Conservation (phyloP, 108 stramenopile genomes). For the Mediolabrus comicus region DNA sequence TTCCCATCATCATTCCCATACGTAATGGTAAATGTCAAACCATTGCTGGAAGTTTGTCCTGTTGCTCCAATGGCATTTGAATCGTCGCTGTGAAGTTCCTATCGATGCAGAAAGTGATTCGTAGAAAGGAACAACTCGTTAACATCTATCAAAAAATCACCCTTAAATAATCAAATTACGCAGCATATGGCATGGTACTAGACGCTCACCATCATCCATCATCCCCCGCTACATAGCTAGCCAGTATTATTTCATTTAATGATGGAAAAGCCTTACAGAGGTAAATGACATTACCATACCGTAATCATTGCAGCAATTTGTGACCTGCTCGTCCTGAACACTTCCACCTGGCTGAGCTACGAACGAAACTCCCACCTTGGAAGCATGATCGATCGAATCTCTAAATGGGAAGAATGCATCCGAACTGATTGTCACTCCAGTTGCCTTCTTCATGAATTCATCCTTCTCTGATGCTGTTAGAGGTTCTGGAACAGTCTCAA, state of each 20-base stretch:
- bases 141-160: too few species aligned
- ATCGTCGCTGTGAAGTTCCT: too few species aligned
- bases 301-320: conserved; percentile 93
- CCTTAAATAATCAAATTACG: too few species aligned
- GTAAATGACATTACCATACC: conserved; percentile 98
- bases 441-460: conserved; percentile 79
- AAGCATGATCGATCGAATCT: conserved; percentile 98
- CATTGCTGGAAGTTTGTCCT: neutral
- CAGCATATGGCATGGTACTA: too few species aligned
- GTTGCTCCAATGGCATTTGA: too few species aligned
- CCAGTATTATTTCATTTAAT: conserved; percentile 53
- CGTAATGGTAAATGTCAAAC: neutral
- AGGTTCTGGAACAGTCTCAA: conserved; percentile 82
- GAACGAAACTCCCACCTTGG: conserved; percentile 93
- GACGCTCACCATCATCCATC: too few species aligned
- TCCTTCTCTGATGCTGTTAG: conserved; percentile 91
- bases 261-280: conserved; percentile 96
- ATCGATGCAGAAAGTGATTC: too few species aligned
- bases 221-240: too few species aligned
- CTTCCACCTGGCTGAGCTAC: conserved; percentile 97
- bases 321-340: conserved; percentile 90
- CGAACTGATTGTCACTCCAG: conserved; percentile 86
- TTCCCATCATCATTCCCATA: neutral
- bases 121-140: too few species aligned
- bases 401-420: conserved; percentile 99